Evolutionary conservation across 176 grass and related monocot species (phyloP).

Genomic region (Ensete glaucum): DNA sequence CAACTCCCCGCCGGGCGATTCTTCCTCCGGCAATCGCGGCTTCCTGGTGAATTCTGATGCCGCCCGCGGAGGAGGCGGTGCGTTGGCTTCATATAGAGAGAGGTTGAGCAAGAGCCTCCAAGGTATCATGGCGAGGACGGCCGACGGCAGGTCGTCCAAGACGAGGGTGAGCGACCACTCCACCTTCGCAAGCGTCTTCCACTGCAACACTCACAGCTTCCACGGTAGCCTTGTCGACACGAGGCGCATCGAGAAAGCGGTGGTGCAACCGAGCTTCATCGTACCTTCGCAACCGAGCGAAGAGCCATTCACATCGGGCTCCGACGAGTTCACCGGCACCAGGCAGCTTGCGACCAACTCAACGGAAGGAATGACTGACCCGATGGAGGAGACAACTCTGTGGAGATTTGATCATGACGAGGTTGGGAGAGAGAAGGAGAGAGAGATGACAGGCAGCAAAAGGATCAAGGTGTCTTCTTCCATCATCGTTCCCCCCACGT

Average conservation of each 20-base stretch:
- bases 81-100: slow-evolving; percentile 14
- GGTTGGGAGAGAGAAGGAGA: not conserved
- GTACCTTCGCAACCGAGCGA: slow-evolving; percentile 35
- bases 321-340: not conserved
- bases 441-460: not conserved
- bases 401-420: not conserved
- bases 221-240: not conserved
- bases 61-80: not conserved
- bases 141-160: slow-evolving; percentile 16
- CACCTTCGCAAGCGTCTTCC: slow-evolving; percentile 50
- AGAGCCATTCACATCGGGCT: slow-evolving; percentile 4
- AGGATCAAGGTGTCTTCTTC: slow-evolving; percentile 49
- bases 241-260: slow-evolving; percentile 18
- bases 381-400: not conserved
- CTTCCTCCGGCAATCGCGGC: not conserved
- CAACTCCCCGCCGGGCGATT: not conserved
- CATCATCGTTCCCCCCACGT: slow-evolving; percentile 46
- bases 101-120: slow-evolving; percentile 45
- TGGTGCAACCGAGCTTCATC: slow-evolving; percentile 59
- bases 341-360: not conserved
- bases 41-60: not conserved
- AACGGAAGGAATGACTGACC: not conserved
- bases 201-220: not conserved
- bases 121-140: slow-evolving; percentile 34
- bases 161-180: slow-evolving; percentile 32